Evolutionary conservation across 2,329 filamentous ascomycete genomes (phyloP), one percentile per base, ranked within the genome.

Genomic region (Beauveria brongniartii): DNA sequence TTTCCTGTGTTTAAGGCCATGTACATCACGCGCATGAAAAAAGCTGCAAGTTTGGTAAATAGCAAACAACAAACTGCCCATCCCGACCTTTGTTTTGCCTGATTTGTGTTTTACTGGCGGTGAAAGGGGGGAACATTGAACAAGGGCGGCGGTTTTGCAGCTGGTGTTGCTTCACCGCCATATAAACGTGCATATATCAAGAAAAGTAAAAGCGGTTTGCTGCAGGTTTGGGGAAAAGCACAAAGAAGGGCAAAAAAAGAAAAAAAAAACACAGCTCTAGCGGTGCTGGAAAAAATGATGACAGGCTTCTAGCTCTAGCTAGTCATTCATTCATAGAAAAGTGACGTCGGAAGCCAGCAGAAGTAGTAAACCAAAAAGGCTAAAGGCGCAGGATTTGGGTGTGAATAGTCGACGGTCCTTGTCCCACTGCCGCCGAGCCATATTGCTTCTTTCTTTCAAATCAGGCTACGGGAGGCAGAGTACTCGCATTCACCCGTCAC

Each of bases 11-110:
- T n/a, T 53, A 24, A 44, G 46, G 48, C 24, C 22, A 22, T 22
- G 22, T 46, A 52, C n/a, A 54, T 59, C 48, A 59, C 57, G 26
- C 57, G 48, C 48, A 59, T 59, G 5, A n/a, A 59, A n/a, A 59
- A 34, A 12, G 18, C 47, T 44, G 47, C 26, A 46, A 34, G 26
- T 34, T 55, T 55, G 10, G 10, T 30, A 12, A 34, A 37, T 37
- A 55, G 41, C 40, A 55, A 55, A 55, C 52, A 55, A 28, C 2
- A 28, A 26, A 43, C 16, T 43, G 41, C 26, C 53, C 22, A 14
- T 26, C 5, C 5, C 12, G 34, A 12, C 22, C 22, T 34, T 47
- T 34, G 34, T 56, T 34, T 30, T 58, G 22, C 44, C 20, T 50
- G 10, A 50, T 55, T 6, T 9, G 12, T 20, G 22, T 22, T 37